Evolutionary conservation across 257 asterid genomes (phyloP).

Genomic region (Salvia splendens): DNA sequence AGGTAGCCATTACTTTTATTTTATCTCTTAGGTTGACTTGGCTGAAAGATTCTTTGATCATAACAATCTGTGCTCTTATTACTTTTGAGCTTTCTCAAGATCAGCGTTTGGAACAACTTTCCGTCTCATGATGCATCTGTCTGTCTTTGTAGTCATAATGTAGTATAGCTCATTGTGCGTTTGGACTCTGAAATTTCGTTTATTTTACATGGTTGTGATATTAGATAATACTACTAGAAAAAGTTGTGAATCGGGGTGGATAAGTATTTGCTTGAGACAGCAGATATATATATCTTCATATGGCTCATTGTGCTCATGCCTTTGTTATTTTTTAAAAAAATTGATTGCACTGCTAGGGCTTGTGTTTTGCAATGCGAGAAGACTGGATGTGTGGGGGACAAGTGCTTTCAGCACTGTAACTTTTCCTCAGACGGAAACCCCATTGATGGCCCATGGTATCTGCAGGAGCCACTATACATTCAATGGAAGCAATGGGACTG

Average conservation of each 20-base stretch:
- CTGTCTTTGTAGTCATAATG: conserved; percentile 3
- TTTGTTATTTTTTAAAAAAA: no score
- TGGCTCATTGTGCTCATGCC: no score
- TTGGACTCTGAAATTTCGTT: conserved; percentile 21
- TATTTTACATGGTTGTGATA: conserved; percentile 3
- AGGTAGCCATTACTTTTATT: neutral
- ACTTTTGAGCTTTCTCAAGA: neutral
- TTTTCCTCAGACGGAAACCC: conserved; percentile 63
- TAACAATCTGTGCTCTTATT: neutral
- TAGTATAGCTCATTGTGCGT: conserved; percentile 9
- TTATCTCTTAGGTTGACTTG: neutral
- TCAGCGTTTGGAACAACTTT: neutral
- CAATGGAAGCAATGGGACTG: conserved; percentile 94
- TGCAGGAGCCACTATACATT: conserved; percentile 84
- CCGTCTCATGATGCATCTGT: conserved; percentile 10
- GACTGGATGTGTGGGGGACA: conserved; percentile 44
- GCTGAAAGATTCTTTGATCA: conserved; percentile 1
- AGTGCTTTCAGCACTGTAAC: conserved; percentile 82
- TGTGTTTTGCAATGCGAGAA: no score
- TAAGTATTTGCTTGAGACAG: conserved; percentile 11
- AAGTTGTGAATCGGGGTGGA: neutral
- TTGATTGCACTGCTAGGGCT: no score
- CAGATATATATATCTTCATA: neutral
- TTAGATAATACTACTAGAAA: conserved; percentile 5
- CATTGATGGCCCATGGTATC: conserved; percentile 81